phyloP scores from a whole-genome alignment of 1,284 basidiomycete species.

The Trichosporon asahii region DNA sequence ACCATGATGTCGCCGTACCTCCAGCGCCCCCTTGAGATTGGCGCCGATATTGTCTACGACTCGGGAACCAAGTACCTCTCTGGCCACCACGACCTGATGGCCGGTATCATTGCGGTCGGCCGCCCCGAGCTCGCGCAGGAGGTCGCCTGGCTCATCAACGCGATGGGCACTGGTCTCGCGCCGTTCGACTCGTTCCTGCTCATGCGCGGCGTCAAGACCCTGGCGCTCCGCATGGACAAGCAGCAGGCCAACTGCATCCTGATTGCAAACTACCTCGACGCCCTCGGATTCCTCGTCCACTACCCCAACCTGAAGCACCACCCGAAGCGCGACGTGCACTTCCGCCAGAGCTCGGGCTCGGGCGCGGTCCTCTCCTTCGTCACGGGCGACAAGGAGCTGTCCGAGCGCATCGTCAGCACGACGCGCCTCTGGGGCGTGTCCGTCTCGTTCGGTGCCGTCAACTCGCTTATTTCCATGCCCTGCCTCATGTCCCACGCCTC shows the following conservation, averaged over 20 bases:
- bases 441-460: conserved; percentile 97
- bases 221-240: conserved; percentile 93
- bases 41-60: conserved; percentile 96
- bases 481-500: conserved; percentile 99
- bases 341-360: conserved; percentile 79
- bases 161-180: conserved; percentile 93
- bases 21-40: conserved; percentile 90
- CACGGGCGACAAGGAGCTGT: conserved; percentile 85
- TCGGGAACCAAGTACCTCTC: conserved; percentile 97
- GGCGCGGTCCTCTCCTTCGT: conserved; percentile 94
- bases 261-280: conserved; percentile 82
- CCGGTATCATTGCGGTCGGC: conserved; percentile 88
- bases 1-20: conserved; percentile 99
- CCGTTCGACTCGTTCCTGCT: conserved; percentile 96
- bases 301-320: conserved; percentile 88
- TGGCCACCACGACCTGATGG: conserved; percentile 99
- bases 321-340: conserved; percentile 80
- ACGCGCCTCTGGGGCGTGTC: conserved; percentile 95
- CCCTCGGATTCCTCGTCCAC: conserved; percentile 86
- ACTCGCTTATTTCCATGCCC: conserved; percentile 98
- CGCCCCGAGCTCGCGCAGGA: conserved; percentile 84
- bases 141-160: conserved; percentile 88
- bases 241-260: conserved; percentile 80
- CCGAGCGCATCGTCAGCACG: conserved; percentile 87
- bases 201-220: conserved; percentile 91